A percentile compares a stretch with the other conserved stretches of the same genome.
These are phyloP conservation scores for Hippophae rhamnoides DNA, from an alignment of 306 rosid species.

Conservation along the genomic window DNA sequence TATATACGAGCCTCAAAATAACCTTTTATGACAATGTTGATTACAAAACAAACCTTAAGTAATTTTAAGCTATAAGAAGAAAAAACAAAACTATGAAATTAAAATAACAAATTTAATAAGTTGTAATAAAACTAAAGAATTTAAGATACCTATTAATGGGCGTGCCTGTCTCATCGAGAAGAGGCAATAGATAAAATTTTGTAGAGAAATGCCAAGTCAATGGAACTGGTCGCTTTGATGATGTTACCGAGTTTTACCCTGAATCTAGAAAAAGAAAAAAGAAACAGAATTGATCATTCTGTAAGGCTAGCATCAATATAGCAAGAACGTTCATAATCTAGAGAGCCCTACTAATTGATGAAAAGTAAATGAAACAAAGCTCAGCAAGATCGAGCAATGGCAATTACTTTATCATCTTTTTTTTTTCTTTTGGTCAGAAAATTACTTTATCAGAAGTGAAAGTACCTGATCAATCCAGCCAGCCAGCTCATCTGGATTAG, in stretches of 20 bases:
- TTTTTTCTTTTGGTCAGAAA: no score
- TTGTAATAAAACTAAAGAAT: neutral
- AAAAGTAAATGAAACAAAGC: slow-evolving; percentile 6
- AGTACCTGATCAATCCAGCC: slow-evolving; percentile 98
- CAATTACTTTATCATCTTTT: neutral
- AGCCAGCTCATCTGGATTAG: slow-evolving; percentile 92
- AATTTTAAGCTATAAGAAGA: no score
- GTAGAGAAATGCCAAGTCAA: slow-evolving; percentile 88
- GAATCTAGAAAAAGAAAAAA: slow-evolving; percentile 41
- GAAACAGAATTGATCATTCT: no score
- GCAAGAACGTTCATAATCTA: no score
- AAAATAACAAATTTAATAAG: no score
- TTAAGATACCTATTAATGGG: slow-evolving; percentile 66
- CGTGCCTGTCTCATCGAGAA: slow-evolving; percentile 74
- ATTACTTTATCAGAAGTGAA: neutral
- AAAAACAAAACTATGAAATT: no score
- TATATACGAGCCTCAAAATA: no score
- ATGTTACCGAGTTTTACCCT: slow-evolving; percentile 82
- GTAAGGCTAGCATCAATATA: no score
- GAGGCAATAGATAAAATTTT: slow-evolving; percentile 61
- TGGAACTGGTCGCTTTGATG: slow-evolving; percentile 90
- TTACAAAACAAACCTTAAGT: no score
- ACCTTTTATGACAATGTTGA: no score
- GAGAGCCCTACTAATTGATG: slow-evolving; percentile 1
- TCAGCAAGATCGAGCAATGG: slow-evolving; percentile 6